Base-by-base conservation (phyloP, 495 filamentous ascomycete species). In the Echria macrotheca region DNA sequence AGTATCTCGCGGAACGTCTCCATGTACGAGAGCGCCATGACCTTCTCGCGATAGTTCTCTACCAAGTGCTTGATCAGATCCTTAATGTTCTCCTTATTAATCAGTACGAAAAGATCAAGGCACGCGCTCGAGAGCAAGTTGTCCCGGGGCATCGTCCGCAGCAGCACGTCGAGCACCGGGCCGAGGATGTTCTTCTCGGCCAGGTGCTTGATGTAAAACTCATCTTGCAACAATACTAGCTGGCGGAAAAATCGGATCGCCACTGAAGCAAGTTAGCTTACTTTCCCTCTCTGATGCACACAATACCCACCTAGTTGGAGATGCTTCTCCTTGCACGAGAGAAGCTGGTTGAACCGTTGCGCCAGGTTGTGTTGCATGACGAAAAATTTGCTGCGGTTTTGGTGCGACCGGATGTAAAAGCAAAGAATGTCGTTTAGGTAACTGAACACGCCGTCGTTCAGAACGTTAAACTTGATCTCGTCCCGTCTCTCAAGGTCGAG, bases 111-210 rank as follows among this genome's bases (percentile, higher is more conserved):
- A 26, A 98, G 79, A 60, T 98, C 93, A 11, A 97, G 75, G 66
- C 89, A 96, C n/a, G 91, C 91, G 11, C 91, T 96, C 59, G 93
- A 93, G 25, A 98, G 78, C 3, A 97, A 75, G 60, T 96, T 98
- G 65, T 98, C 90, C n/a, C 88, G 83, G 1, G 89, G 89, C 82
- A 96, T 91, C 2, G 93, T 95, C 56, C 88, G 81, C 52, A 85
- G 78, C 9, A 98, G 80, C 23, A 97, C 84, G 54, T 94, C 81
- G 21, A 98, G 77, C 45, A 97, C 91, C 1, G 91, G 84, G 12
- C 83, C 89, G 54, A 97, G 87, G 1, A 91, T 83, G 52, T 81
- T 81, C 58, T 91, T 83, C 57, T 89, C 84, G 4, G 83, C 84
- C 68, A 98, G 81, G 54, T 96, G 83, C 44, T 83, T 85, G 65